Evolutionary conservation across 139 green algal species (phyloP).

Genomic region (Choricystis sp.): DNA sequence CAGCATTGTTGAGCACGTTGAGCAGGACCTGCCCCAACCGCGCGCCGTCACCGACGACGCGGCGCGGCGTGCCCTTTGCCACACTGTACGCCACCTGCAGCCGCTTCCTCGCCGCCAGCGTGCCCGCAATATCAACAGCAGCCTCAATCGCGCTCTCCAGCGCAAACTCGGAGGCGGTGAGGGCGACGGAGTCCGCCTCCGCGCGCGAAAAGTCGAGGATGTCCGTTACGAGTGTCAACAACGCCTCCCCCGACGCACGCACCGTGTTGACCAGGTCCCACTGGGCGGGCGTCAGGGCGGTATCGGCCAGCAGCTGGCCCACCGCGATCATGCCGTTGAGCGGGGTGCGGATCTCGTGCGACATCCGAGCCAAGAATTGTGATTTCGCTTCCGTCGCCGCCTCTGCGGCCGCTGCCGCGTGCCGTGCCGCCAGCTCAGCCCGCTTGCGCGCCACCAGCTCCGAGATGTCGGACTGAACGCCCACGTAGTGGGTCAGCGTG

Average conservation of each 20-base stretch:
- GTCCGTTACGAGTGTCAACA: conserved; percentile 77
- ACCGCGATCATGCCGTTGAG: conserved; percentile 91
- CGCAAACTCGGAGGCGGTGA: conserved; percentile 34
- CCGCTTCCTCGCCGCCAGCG: conserved; percentile 46
- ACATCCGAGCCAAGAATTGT: conserved; percentile 86
- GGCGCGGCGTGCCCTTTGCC: conserved; percentile 12
- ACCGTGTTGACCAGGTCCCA: conserved; percentile 73
- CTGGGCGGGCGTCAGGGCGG: conserved; percentile 24
- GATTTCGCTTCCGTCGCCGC: conserved; percentile 71
- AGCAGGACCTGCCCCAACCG: conserved; percentile 67
- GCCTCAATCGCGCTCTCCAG: conserved; percentile 61
- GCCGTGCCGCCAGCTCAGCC: conserved; percentile 41
- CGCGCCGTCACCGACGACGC: conserved; percentile 40
- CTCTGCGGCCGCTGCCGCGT: conserved; percentile 35
- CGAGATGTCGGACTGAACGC: conserved; percentile 68
- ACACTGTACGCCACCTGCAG: conserved; percentile 64
- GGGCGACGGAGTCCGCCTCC: conserved; percentile 64
- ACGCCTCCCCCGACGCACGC: conserved; percentile 54
- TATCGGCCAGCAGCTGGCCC: conserved; percentile 63
- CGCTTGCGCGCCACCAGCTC: conserved; percentile 48
- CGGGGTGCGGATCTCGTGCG: conserved; percentile 84
- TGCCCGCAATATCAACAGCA: conserved; percentile 66
- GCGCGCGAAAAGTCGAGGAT: conserved; percentile 83
- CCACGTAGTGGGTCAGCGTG: conserved; percentile 61
- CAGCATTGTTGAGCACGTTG: conserved; percentile 77